Percentiles rank a stretch among this genome's conserved stretches.
Evolutionary conservation across 129 eudicot species (phyloP).

Genomic region (Solidago caesia): DNA sequence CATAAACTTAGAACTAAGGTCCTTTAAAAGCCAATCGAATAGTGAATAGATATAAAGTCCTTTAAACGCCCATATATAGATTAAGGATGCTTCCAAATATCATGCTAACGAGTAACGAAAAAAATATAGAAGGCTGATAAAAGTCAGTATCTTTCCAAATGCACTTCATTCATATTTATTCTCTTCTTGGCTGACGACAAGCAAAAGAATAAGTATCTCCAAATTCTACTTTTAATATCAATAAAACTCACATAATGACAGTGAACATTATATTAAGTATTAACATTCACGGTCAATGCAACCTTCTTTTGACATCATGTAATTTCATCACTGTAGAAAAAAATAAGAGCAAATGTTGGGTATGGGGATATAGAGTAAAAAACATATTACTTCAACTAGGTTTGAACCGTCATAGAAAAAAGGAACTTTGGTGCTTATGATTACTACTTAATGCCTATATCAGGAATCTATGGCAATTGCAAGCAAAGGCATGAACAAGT

Average conservation of each 20-base stretch:
- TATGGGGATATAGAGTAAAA: background rate
- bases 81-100: background rate
- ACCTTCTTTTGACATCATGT: background rate
- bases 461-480: background rate
- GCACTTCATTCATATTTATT: constrained; percentile 5
- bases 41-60: background rate
- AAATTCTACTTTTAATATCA: background rate
- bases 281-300: constrained; percentile 13
- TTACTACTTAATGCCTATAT: background rate
- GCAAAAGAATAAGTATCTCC: background rate
- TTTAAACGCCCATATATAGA: background rate
- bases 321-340: background rate
- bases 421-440: background rate
- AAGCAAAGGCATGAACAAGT: background rate
- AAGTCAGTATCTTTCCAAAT: constrained; percentile 2
- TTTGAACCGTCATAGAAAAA: background rate
- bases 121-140: background rate
- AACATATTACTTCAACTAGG: background rate
- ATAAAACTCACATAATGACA: background rate
- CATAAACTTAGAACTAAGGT: background rate
- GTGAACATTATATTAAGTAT: background rate
- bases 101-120: background rate
- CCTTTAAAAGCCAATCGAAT: background rate
- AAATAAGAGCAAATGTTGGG: constrained; percentile 9
- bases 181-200: constrained; percentile 1